Base-by-base conservation (phyloP, 805 yeast species). In the Schizosaccharomyces osmophilus region DNA sequence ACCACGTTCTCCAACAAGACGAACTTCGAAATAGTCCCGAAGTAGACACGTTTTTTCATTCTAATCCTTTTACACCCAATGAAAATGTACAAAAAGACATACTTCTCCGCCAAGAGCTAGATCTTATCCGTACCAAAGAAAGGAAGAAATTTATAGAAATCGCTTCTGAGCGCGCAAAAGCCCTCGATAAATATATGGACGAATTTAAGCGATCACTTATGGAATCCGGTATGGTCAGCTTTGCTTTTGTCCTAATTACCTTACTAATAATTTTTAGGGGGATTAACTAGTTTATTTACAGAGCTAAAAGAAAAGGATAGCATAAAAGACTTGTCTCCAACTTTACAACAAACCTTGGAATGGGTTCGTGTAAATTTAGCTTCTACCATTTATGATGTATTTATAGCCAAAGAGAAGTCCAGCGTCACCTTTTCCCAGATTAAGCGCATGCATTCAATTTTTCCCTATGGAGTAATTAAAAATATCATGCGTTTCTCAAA, bases 281-380 rank as follows among this genome's bases (percentile, higher is more conserved):
- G 89, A 3, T 71, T 89, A 26, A 71, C 79, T 2, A 73, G 76
- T 22, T 69, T 90, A 11, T 82, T 90, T 65, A 68, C 75, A 36
- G 95, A 87, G 66, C 74, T 93, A 31, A 83, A 84, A 61, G 68
- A 70, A 3, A 78, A 82, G 48, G 69, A 73, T 0, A 73, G 72
- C 15, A 77, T 85, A 5, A 71, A 72, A 13, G 80, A 84, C 8
- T 73, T 87, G 59, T 79, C 90, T 5, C 84, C 85, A 1, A 75
- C 85, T 48, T 74, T 88, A 55, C 75, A 77, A 64, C 78, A 85
- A 59, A 82, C 89, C 65, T 75, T 87, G 54, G 87, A 85, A 66
- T 84, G 95, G 87, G 79, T 84, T 63, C 81, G 87, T 64, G 79
- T 90, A 11, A 90, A 88, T 69, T 71, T 87, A 8, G 87, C 97